phyloP scores from a whole-genome alignment of 257 asterid species.

The Salvia hispanica region DNA sequence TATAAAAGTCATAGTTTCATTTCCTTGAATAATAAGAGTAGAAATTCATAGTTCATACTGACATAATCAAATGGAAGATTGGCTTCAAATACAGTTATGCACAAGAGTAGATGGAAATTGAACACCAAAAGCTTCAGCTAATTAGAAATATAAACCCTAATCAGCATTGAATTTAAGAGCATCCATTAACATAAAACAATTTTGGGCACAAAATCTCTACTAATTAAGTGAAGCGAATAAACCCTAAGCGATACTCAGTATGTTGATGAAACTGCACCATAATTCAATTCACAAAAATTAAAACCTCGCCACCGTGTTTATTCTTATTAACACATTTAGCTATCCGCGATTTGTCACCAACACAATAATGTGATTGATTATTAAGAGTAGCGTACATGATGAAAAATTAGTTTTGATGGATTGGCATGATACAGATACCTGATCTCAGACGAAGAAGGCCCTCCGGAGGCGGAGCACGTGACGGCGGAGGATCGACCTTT shows the following conservation, averaged over 20 bases:
- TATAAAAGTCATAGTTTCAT: background rate
- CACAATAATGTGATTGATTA: background rate
- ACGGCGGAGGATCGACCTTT: conserved; percentile 33
- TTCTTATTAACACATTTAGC: background rate
- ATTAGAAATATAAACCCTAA: background rate
- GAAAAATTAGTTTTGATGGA: background rate
- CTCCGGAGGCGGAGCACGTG: conserved; percentile 57
- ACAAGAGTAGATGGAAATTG: background rate
- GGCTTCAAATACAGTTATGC: background rate
- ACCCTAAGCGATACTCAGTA: background rate
- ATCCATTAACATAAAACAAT: background rate
- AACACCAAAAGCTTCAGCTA: background rate
- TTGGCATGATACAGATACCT: conserved; percentile 41
- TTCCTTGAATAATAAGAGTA: background rate
- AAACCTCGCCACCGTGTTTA: no score
- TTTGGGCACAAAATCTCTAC: background rate
- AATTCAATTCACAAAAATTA: no score
- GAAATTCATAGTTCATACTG: background rate
- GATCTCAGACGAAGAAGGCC: conserved; percentile 52
- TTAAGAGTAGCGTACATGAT: background rate
- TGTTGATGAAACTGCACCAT: no score
- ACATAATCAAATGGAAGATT: background rate
- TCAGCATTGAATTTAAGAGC: background rate
- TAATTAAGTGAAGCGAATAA: background rate
- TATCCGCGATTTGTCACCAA: background rate